A percentile compares a stretch with the other conserved stretches of the same genome.
Evolutionary conservation across 495 filamentous ascomycete genomes (phyloP).

Genomic region (Immersiella caudata): DNA sequence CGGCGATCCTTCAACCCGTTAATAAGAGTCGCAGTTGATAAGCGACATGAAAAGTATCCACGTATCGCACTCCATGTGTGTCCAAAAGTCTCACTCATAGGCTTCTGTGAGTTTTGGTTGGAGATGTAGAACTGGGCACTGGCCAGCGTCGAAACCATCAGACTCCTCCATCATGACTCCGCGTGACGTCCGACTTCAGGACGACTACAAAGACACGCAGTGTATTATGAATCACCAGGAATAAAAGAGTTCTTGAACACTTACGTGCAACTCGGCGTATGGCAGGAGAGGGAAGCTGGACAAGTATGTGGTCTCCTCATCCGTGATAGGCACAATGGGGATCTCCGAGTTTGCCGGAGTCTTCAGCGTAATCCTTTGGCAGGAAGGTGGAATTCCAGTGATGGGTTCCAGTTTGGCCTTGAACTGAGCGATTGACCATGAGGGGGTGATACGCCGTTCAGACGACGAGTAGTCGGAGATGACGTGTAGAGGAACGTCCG

Average conservation of each 20-base stretch:
- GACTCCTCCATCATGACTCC: no score
- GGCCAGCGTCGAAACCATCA: no score
- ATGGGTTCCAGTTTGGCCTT: constrained; percentile 91
- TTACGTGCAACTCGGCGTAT: constrained; percentile 78
- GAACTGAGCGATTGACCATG: constrained; percentile 86
- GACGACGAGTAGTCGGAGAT: constrained; percentile 73
- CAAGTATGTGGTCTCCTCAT: constrained; percentile 69
- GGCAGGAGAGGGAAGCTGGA: constrained; percentile 64
- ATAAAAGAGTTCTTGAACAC: constrained; percentile 33
- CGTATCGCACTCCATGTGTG: no score
- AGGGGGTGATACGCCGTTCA: constrained; percentile 87
- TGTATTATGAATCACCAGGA: background rate
- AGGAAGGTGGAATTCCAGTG: constrained; percentile 83
- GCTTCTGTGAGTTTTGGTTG: no score
- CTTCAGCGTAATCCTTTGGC: constrained; percentile 72
- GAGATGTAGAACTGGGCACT: no score
- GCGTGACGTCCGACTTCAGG: background rate
- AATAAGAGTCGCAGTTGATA: no score
- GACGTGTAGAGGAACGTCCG: constrained; percentile 84
- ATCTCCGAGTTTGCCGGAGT: constrained; percentile 56
- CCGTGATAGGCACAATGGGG: constrained; percentile 57
- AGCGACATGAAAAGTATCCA: no score
- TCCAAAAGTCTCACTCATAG: no score
- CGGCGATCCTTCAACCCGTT: no score
- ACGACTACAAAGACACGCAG: background rate